Evolutionary conservation across 2,329 filamentous ascomycete genomes (phyloP).

Genomic region (Nigrograna mackinnonii): DNA sequence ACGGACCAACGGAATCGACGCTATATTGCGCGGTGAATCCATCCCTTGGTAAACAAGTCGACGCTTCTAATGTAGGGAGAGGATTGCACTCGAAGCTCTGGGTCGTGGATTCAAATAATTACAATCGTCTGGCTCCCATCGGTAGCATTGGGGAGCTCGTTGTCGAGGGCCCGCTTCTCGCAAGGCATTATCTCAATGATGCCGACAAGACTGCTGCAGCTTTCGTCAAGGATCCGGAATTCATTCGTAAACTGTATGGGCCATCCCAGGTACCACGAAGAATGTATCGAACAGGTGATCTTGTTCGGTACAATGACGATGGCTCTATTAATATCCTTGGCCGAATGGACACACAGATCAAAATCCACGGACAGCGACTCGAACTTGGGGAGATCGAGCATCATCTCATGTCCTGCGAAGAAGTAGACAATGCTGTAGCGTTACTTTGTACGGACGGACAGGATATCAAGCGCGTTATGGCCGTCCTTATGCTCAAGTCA

Average conservation of each 20-base stretch:
- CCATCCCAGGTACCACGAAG: constrained; percentile 2
- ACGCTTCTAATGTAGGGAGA: constrained; percentile 7
- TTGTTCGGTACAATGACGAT: constrained; percentile 8
- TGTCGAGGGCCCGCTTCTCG: constrained; percentile 57
- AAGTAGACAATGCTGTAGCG: constrained; percentile 12
- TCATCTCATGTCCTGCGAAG: constrained; percentile 21
- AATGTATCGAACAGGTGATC: constrained; percentile 21
- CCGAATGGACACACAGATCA: constrained; percentile 21
- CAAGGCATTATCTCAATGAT: constrained; percentile 22
- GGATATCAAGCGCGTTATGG: constrained; percentile 13
- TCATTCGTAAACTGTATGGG: constrained; percentile 33
- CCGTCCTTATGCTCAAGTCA: constrained; percentile 13
- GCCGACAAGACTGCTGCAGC: constrained; percentile 16
- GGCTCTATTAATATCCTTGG: constrained; percentile 30
- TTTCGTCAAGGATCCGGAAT: constrained; percentile 19
- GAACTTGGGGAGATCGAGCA: constrained; percentile 46
- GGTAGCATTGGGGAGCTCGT: constrained; percentile 52
- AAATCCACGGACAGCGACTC: constrained; percentile 40
- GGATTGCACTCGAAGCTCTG: constrained; percentile 15
- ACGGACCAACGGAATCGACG: not conserved
- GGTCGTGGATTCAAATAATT: constrained; percentile 24
- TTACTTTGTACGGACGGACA: constrained; percentile 10
- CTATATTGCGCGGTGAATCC: too few relatives aligned
- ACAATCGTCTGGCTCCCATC: constrained; percentile 17
- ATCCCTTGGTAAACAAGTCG: not conserved